Evolutionary conservation across 176 grass and related monocot genomes (phyloP), one percentile per base, ranked within the genome.

Genomic region (Miscanthus lutarioriparius): DNA sequence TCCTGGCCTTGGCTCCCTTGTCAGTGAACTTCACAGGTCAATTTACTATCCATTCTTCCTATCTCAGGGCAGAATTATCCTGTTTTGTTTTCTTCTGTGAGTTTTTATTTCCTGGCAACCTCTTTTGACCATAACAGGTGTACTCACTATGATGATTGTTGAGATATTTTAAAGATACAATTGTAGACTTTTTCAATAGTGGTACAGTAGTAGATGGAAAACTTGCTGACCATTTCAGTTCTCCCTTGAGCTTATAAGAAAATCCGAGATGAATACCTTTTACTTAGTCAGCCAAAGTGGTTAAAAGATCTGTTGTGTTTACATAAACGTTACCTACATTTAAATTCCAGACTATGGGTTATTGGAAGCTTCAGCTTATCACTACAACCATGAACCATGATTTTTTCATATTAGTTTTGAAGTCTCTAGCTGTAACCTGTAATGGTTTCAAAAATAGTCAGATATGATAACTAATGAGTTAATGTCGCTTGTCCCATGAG

Each of bases 21-120:
- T 98, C 45, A 89, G 89, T 38, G 85, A 98, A 76, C 96, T 98
- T 88, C 96, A 98, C 89, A 98, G 89, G 96, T 95, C 33, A 88
- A 33, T 20, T 91, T 84, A 63, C 48, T 67, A 22, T 65, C 27
- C 25, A 8, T 77, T 76, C 40, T 64, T 64, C 44, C 58, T 81
- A 33, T 76, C 63, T 43, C 61, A 74, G 54, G 28, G 38, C 22
- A 83, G 6, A 82, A 40, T 47, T 87, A n/a, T 30, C 14, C 27
- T 88, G 6, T 2, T 7, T 43, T 81, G 13, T 65, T 16, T 61
- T 13, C 1, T 61, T 61, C 26, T 66, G 4, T 77, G 61, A 37
- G 4, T 5, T 63, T 44, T 45, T 79, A 15, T 22, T 43, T 72
- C 47, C 8, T 22, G 71, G 6, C 63, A 38, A 76, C 82, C 25